Base-by-base conservation (phyloP, 2,329 filamentous ascomycete genomes). In the Aspergillus pseudoviridinutans region DNA sequence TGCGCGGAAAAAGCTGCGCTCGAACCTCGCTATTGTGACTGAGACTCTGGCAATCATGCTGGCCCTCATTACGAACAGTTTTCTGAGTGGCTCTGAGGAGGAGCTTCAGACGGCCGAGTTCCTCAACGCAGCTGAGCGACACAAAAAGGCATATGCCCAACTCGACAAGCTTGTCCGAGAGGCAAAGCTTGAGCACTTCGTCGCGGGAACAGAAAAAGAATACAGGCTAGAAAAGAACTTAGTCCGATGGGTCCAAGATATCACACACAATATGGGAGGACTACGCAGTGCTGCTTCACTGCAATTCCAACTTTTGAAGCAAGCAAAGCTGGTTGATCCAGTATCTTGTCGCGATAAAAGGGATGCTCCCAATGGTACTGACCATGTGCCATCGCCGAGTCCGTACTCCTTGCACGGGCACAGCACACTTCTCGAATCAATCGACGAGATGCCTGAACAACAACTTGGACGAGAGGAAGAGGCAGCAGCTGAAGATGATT, bases 241-340 rank as follows among this genome's bases (percentile, higher is more conserved):
- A 3, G 89, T 93, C 49, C 88, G 91, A 68, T 93, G 90, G 63
- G 84, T 97, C 67, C 91, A 96, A 71, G 87, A 85, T 50, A 81
- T 97, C 28, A 87, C 91, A 4, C 92, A 97, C 71, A 92, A 91
- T 63, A 88, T 97, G 62, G 92, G 93, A 71, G 94, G 93, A 7
- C 78, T 99, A 67, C 84, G 92, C 63, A 96, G 92, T 78, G 92
- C 94, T 35, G 90, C 94, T 27, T 84, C 89, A 58, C 92, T 92
- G 24, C 93, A 99, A 68, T 96, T 97, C 69, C 84, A 88, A 17
- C 82, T 97, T 32, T 80, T 96, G 35, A 87, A 87, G 59, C 89
- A 94, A 69, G 79, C 73, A 12, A 66, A 68, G 35, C 60, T 65
- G 50, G 38, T 61, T 53, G 56, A 60, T 50, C 64, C 57, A 58